These are phyloP conservation scores for Bacidia gigantensis DNA, from an alignment of 495 filamentous ascomycete genomes.

Conservation along the genomic window DNA sequence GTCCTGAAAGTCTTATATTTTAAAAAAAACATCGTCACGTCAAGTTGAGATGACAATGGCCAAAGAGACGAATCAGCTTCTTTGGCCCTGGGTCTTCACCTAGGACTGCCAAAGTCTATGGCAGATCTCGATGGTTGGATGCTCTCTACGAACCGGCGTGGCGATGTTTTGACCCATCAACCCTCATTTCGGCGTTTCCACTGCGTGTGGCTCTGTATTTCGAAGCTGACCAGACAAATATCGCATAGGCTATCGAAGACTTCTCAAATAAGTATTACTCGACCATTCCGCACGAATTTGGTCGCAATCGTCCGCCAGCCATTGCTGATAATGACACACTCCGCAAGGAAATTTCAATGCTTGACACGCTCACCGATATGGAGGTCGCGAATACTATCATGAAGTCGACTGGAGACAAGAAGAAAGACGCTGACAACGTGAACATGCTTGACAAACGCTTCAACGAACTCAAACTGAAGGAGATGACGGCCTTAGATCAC, in stretches of 20 bases:
- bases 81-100: background rate
- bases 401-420: conserved; percentile 40
- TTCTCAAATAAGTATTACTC: conserved; percentile 68
- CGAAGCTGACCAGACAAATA: too few relatives aligned
- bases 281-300: conserved; percentile 69
- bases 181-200: too few relatives aligned
- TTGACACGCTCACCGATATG: conserved; percentile 58
- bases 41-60: background rate
- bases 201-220: too few relatives aligned
- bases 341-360: conserved; percentile 59
- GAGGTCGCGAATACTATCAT: conserved; percentile 66
- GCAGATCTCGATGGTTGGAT: too few relatives aligned
- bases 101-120: conserved; percentile 7
- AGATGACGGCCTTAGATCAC: conserved; percentile 55
- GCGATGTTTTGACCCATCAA: too few relatives aligned
- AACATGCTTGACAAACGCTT: conserved; percentile 60
- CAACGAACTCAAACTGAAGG: conserved; percentile 52
- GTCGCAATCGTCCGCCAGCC: conserved; percentile 54
- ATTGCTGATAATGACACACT: conserved; percentile 41
- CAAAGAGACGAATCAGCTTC: background rate
- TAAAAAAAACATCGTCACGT: too few relatives aligned
- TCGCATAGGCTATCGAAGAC: conserved; percentile 36
- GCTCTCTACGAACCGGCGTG: too few relatives aligned
- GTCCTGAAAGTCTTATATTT: too few relatives aligned
- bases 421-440: conserved; percentile 13